Conservation (phyloP, 73 alveolate genomes). For the Paraurostyla sp. region DNA sequence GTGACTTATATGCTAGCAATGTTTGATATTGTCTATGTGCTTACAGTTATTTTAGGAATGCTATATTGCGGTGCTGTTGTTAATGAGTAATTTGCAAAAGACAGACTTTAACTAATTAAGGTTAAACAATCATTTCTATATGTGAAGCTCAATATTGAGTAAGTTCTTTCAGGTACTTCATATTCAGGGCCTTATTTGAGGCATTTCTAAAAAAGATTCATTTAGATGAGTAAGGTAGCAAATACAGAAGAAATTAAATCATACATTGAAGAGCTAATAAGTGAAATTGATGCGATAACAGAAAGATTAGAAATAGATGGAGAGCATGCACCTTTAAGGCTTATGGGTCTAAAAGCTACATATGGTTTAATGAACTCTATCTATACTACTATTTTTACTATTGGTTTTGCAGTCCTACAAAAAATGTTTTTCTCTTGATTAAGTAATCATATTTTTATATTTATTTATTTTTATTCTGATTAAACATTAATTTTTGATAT, state of each 20-base stretch:
- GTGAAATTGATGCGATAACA: neutral
- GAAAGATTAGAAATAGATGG: slow-evolving; percentile 32
- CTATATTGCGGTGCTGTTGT: slow-evolving; percentile 32
- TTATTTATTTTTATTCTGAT: too few relatives aligned
- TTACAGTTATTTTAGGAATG: neutral
- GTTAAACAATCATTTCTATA: neutral
- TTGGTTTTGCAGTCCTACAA: neutral
- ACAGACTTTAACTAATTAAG: neutral
- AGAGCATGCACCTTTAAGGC: neutral
- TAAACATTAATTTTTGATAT: too few relatives aligned
- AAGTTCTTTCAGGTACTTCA: neutral
- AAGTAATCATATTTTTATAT: too few relatives aligned
- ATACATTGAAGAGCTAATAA: neutral
- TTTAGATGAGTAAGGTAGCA: neutral
- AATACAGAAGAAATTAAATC: neutral
- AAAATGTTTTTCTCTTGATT: neutral
- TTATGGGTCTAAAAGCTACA: slow-evolving; percentile 16
- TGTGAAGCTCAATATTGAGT: neutral
- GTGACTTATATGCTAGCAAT: neutral
- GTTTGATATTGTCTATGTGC: neutral
- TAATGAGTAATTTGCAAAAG: neutral
- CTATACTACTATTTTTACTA: neutral
- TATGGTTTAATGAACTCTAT: slow-evolving; percentile 1
- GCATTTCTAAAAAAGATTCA: neutral
- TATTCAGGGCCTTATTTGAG: neutral